Conservation (phyloP, 2,329 filamentous ascomycete genomes). For the Purpureocillium lavendulum region DNA sequence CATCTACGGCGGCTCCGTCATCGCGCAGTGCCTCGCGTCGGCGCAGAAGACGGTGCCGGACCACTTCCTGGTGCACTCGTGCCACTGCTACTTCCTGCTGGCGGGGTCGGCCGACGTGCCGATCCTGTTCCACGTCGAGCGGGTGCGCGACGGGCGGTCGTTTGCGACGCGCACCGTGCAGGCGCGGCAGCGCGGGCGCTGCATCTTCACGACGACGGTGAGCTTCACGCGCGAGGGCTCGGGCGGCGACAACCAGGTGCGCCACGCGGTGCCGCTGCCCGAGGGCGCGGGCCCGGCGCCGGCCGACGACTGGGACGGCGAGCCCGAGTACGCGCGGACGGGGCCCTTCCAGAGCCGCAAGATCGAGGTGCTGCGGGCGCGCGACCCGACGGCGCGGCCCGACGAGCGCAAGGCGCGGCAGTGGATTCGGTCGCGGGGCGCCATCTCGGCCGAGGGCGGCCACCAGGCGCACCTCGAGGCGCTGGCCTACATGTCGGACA, state of each 20-base stretch:
- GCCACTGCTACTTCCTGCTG: constrained; percentile 98
- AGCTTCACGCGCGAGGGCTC: constrained; percentile 69
- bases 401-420: constrained; percentile 61
- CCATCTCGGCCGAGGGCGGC: constrained; percentile 65
- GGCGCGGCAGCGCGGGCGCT: constrained; percentile 75
- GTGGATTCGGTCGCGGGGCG: constrained; percentile 69
- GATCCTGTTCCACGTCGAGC: constrained; percentile 90
- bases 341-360: constrained; percentile 39
- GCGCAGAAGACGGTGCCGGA: constrained; percentile 79
- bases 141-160: constrained; percentile 80
- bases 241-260: constrained; percentile 42
- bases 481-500: constrained; percentile 88
- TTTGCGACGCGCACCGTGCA: constrained; percentile 95
- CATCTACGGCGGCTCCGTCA: constrained; percentile 88
- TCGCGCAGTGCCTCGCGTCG: constrained; percentile 82
- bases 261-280: constrained; percentile 59
- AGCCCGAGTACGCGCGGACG: constrained; percentile 41
- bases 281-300: constrained; percentile 25
- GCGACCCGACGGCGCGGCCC: constrained; percentile 38
- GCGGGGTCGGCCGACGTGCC: constrained; percentile 79
- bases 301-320: constrained; percentile 30
- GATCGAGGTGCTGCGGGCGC: constrained; percentile 27
- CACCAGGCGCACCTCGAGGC: constrained; percentile 77
- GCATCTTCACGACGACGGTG: constrained; percentile 93
- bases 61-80: constrained; percentile 81